Percentiles rank a stretch among this genome's conserved stretches.
These are phyloP conservation scores for Hypoxylon sp. DNA, from an alignment of 2,329 filamentous ascomycete genomes.

Conservation along the genomic window DNA sequence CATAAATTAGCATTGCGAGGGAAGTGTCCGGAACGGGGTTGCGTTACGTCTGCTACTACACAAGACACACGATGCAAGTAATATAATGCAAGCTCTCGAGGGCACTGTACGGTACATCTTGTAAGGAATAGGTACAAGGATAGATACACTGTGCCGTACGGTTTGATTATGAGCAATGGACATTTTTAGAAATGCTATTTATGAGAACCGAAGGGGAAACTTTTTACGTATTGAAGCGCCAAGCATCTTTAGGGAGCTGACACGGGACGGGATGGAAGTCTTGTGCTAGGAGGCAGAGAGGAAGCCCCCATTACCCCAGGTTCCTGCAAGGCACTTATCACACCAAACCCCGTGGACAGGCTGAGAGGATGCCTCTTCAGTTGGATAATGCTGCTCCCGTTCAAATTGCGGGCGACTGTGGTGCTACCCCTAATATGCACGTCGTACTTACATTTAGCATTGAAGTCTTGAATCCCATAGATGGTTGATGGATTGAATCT, in stretches of 20 bases:
- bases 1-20: constrained; percentile 21
- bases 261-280: background rate
- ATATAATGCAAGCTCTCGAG: constrained; percentile 26
- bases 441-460: background rate
- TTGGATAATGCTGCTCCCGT: background rate
- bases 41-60: constrained; percentile 28
- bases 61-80: constrained; percentile 38
- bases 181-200: background rate
- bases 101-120: constrained; percentile 12
- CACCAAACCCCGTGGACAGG: background rate
- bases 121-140: constrained; percentile 2
- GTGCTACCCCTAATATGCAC: constrained; percentile 3
- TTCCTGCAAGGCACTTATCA: constrained; percentile 40
- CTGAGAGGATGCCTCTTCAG: background rate
- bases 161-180: background rate
- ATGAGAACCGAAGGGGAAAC: background rate
- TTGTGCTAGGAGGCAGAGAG: background rate
- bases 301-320: constrained; percentile 37
- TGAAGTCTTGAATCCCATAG: background rate
- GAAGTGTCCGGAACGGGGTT: constrained; percentile 27
- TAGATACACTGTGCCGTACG: constrained; percentile 22
- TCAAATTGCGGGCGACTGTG: background rate
- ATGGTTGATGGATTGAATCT: background rate
- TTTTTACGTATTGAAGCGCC: background rate
- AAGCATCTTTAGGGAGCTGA: constrained; percentile 1